Conservation (phyloP, 1,284 basidiomycete species). For the Trichosporon sp. region DNA sequence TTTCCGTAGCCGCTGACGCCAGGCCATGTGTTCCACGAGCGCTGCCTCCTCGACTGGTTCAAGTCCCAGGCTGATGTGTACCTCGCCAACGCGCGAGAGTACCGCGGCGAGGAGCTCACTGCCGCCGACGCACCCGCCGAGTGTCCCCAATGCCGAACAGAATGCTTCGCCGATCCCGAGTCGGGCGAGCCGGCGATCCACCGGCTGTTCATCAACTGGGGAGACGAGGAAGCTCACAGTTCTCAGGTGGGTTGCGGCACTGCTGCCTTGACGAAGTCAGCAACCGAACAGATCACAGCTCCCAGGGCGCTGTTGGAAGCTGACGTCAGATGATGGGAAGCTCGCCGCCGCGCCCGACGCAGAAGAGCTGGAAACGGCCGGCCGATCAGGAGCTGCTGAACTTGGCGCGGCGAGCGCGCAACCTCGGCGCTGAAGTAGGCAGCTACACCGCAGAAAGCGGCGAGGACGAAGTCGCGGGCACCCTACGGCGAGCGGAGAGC, state of each 20-base stretch:
- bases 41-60: slow-evolving; percentile 38
- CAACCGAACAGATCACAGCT: no score
- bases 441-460: slow-evolving; percentile 18
- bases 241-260: not conserved
- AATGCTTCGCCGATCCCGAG: slow-evolving; percentile 35
- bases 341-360: not conserved
- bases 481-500: slow-evolving; percentile 20
- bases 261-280: no score
- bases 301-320: not conserved
- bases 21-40: slow-evolving; percentile 46
- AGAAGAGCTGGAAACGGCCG: not conserved
- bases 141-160: slow-evolving; percentile 40
- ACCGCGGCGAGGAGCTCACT: slow-evolving; percentile 19
- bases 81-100: slow-evolving; percentile 22
- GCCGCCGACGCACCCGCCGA: slow-evolving; percentile 33
- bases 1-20: not conserved
- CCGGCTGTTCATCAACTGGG: slow-evolving; percentile 37
- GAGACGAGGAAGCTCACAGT: slow-evolving; percentile 13
- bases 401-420: slow-evolving; percentile 33
- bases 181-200: slow-evolving; percentile 33
- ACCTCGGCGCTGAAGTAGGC: slow-evolving; percentile 25
- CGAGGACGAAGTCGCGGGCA: slow-evolving; percentile 26
- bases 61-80: slow-evolving; percentile 26
- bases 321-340: not conserved
- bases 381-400: slow-evolving; percentile 29